Conservation (phyloP, 495 filamentous ascomycete species). For the Talaromyces trachyspermus region DNA sequence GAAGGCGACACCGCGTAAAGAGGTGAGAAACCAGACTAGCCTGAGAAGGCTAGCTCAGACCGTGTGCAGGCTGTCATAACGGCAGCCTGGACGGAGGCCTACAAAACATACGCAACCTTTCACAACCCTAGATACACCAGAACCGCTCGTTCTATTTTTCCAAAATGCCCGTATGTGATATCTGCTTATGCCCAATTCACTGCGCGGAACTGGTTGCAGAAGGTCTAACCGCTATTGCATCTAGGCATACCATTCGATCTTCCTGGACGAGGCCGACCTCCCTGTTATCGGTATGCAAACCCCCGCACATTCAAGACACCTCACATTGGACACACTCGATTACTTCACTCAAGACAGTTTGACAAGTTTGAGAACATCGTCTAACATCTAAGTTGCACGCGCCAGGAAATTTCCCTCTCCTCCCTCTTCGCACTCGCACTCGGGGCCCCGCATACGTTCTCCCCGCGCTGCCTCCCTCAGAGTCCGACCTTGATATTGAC, state of each 20-base stretch:
- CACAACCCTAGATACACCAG: no score
- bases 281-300: constrained; percentile 53
- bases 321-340: constrained; percentile 1
- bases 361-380: not conserved
- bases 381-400: no score
- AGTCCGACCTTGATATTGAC: constrained; percentile 66
- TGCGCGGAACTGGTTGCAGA: constrained; percentile 6
- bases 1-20: no score
- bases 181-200: not conserved
- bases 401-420: constrained; percentile 89
- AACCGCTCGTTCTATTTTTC: constrained; percentile 6
- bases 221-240: not conserved
- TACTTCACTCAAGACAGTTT: not conserved
- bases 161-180: constrained; percentile 46
- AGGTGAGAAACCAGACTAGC: constrained; percentile 40
- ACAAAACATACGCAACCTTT: no score
- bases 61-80: no score
- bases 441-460: constrained; percentile 88
- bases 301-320: constrained; percentile 6
- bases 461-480: constrained; percentile 58
- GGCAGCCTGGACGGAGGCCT: no score
- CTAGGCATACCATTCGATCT: constrained; percentile 90
- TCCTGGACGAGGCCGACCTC: constrained; percentile 72
- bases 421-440: constrained; percentile 86
- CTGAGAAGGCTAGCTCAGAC: no score